Evolutionary conservation across 139 green algal species (phyloP), one percentile per base, ranked within the genome.

Genomic region (Limnomonas spitsbergensis): DNA sequence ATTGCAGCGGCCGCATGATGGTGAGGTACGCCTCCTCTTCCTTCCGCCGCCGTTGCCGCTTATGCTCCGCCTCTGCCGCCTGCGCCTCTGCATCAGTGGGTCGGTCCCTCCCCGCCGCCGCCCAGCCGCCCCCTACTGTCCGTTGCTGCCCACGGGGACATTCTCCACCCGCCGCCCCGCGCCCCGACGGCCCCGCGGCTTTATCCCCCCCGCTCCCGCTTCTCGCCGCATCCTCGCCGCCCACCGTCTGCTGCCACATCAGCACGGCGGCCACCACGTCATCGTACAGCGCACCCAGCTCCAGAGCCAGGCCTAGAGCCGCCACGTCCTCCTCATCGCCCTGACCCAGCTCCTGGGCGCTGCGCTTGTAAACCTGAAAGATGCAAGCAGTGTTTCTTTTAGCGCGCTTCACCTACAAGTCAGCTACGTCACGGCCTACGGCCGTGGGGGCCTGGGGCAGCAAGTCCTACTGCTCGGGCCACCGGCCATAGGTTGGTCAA

Each of bases 321-420:
- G 27, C 40, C 7, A 66, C 29, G 39, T 67, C 70, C 38, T 77
- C 70, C 31, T 77, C 70, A 20, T 77, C 70, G n/a, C 40, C 70
- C 40, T 77, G 70, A 37, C 70, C 70, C 40, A 77, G 40, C 70
- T 67, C 40, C 29, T 77, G 7, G 9, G 31, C 38, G 29, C 70
- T 77, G 39, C 70, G 39, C 70, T 66, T 66, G 70, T 77, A 77
- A 4, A 72, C 66, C 66, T 72, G 66, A 31, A 37, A n/a, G n/a
- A n/a, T n/a, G n/a, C n/a, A n/a, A n/a, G n/a, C n/a, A n/a, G n/a
- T n/a, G n/a, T n/a, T n/a, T n/a, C n/a, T n/a, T n/a, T n/a, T n/a
- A n/a, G n/a, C n/a, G n/a, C n/a, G n/a, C n/a, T n/a, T n/a, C n/a
- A n/a, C n/a, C n/a, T n/a, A n/a, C n/a, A n/a, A n/a, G n/a, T n/a